phyloP scores from a whole-genome alignment of 1,139 yeast genomes.

The Eremothecium gossypii region DNA sequence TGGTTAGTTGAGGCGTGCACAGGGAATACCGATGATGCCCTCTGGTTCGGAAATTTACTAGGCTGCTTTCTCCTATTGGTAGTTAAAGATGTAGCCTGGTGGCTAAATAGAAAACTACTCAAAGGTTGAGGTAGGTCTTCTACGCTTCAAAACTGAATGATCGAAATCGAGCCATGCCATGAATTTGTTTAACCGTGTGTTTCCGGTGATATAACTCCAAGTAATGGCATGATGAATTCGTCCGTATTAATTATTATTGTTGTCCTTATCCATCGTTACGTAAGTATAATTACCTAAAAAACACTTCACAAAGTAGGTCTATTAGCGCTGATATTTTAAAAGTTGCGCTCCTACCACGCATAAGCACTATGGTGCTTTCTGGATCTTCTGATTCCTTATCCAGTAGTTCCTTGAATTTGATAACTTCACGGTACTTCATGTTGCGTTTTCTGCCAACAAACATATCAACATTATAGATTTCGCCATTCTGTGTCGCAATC shows the following conservation, averaged over 20 bases:
- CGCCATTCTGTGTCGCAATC: slow-evolving; percentile 54
- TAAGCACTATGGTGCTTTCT: slow-evolving; percentile 22
- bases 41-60: slow-evolving; percentile 8
- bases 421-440: slow-evolving; percentile 4
- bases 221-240: no score
- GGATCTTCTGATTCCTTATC: slow-evolving; percentile 17
- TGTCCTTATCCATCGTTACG: neutral
- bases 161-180: no score
- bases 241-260: neutral
- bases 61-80: slow-evolving; percentile 15
- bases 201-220: no score
- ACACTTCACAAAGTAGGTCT: slow-evolving; percentile 5
- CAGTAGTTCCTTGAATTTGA: slow-evolving; percentile 6
- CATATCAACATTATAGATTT: slow-evolving; percentile 24
- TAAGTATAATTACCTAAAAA: slow-evolving; percentile 1
- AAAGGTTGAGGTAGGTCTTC: no score
- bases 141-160: no score
- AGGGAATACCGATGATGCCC: slow-evolving; percentile 7
- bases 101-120: neutral
- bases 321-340: slow-evolving; percentile 3
- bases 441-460: slow-evolving; percentile 22
- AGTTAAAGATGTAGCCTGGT: slow-evolving; percentile 11
- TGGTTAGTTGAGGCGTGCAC: slow-evolving; percentile 1
- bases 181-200: no score
- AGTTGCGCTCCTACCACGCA: neutral